These are phyloP conservation scores for Chlorella sp. DNA, from an alignment of 139 green algal species.

Conservation along the genomic window DNA sequence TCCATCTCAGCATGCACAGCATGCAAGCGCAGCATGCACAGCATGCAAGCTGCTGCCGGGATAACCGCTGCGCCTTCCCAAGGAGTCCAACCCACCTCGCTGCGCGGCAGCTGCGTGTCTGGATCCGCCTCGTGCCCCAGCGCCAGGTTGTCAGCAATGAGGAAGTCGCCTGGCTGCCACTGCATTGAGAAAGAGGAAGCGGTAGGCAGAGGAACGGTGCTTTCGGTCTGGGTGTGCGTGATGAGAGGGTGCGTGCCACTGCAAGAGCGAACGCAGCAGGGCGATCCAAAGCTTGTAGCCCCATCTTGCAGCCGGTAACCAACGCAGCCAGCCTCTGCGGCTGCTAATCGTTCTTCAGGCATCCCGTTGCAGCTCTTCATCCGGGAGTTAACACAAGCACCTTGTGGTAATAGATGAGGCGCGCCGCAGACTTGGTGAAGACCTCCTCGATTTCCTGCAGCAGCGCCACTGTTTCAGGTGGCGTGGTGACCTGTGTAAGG, in stretches of 20 bases:
- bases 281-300: too few relatives aligned
- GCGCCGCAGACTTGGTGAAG: conserved; percentile 3
- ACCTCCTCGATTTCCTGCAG: conserved; percentile 50
- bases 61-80: not conserved
- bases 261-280: too few relatives aligned
- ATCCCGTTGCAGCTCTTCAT: too few relatives aligned
- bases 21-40: too few relatives aligned
- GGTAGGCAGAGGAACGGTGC: not conserved
- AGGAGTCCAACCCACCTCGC: not conserved
- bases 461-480: conserved; percentile 43
- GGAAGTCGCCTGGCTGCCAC: conserved; percentile 62
- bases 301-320: too few relatives aligned
- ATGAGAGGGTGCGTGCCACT: too few relatives aligned
- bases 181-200: not conserved
- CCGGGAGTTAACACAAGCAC: not conserved
- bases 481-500: not conserved
- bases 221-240: too few relatives aligned
- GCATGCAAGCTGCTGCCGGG: not conserved
- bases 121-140: conserved; percentile 56
- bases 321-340: too few relatives aligned
- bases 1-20: too few relatives aligned
- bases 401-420: conserved; percentile 44
- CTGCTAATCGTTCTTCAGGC: too few relatives aligned
- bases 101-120: conserved; percentile 52
- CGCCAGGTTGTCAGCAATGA: conserved; percentile 64